phyloP scores from a whole-genome alignment of 345 rosid species.

The Citrus glauca region DNA sequence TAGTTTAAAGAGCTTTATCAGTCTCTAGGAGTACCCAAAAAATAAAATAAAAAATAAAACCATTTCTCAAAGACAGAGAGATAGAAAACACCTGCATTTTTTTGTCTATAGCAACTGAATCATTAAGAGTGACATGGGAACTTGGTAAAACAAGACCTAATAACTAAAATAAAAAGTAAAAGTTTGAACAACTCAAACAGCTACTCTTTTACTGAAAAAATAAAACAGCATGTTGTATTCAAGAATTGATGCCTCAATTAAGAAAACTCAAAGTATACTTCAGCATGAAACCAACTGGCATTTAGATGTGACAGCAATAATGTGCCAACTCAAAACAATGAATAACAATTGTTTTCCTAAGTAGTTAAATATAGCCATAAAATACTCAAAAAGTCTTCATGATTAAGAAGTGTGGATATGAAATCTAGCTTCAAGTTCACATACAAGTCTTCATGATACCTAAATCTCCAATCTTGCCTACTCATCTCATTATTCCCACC shows the following conservation, averaged over 20 bases:
- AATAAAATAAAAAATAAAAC: not conserved
- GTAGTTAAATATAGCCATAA: not conserved
- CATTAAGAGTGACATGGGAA: not conserved
- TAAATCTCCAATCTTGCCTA: not conserved
- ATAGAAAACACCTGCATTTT: not conserved
- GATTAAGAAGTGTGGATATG: not conserved
- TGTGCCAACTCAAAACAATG: not conserved
- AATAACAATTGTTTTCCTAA: not conserved
- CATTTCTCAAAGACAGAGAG: not conserved
- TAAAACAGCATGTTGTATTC: not conserved
- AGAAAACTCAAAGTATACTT: not conserved
- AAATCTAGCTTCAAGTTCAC: not conserved
- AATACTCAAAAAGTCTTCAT: not conserved
- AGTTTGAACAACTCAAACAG: too few relatives aligned
- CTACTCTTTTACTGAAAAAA: not conserved
- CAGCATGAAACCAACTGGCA: not conserved
- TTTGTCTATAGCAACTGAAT: not conserved
- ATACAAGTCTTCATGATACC: not conserved
- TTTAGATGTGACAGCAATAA: not conserved
- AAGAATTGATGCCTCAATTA: not conserved
- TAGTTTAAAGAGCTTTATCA: not conserved
- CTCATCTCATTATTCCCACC: not conserved
- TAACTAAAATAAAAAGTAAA: too few relatives aligned
- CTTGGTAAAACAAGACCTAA: not conserved
- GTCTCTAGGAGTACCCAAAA: not conserved